Evolutionary conservation across 176 grass and related monocot genomes (phyloP), one percentile per base, ranked within the genome.

Genomic region (Eremochloa ophiuroides): DNA sequence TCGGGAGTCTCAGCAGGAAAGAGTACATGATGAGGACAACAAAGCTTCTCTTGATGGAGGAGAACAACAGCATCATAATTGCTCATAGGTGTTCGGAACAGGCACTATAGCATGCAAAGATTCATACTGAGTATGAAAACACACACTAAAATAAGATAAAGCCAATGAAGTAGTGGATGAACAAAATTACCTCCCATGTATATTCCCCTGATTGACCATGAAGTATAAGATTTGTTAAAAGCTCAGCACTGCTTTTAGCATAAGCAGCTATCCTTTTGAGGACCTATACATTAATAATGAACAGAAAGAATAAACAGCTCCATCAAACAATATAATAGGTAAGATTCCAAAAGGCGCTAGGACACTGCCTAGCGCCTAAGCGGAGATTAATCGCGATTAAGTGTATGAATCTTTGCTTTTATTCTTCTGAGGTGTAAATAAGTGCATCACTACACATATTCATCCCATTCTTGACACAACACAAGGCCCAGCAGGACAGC

Each of bases 41-140:
- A 87, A 73, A 98, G 90, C 75, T 89, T 95, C 63, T 95, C 83
- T 65, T 67, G 82, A 83, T 98, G 92, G 40, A 98, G 90, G 66
- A 95, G 71, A 84, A 93, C 61, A 73, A 98, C 90, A 44, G 93
- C 96, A 77, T 98, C 96, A 80, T 98, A 98, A 60, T 95, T 98
- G 78, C 83, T 95, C 85, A 98, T 84, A 73, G 96, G 96, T 37
- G 96, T 98, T 63, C 76, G 89, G 71, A 89, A 91, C 10, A 93
- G 60, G 75, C 82, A 97, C 91, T 97, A 59, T 33, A 85, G 77
- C 42, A 89, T 59, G 51, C n/a, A 34, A 86, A 64, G 16, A 75
- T 40, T 48, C 13, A 31, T 46, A 78, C 10, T 7, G 12, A 31
- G 27, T 47, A 18, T 7, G 46, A 23, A 16, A 67, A 2, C 59